Percentiles rank a stretch among this genome's conserved stretches.
Evolutionary conservation across 768 basidiomycete species (phyloP).

Genomic region (Hysterangium stoloniferum): DNA sequence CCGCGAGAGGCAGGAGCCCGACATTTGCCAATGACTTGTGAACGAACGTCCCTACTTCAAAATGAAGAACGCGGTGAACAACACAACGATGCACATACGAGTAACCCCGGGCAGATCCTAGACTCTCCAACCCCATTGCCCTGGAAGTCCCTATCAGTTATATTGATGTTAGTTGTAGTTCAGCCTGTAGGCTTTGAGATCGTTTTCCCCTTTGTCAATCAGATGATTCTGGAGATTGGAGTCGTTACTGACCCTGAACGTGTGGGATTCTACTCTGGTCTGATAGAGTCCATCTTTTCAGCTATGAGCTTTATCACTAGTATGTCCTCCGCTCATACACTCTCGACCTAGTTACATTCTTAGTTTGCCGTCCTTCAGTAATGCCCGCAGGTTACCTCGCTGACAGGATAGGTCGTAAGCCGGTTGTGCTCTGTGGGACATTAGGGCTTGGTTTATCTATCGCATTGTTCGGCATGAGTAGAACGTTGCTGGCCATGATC

Average conservation of each 20-base stretch:
- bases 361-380: background rate
- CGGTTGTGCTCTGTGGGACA: conserved; percentile 15
- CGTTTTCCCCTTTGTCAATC: conserved; percentile 2
- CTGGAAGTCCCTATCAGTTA: conserved; percentile 8
- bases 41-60: too few relatives aligned
- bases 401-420: conserved; percentile 12
- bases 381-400: background rate
- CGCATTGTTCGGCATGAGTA: conserved; percentile 16
- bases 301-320: background rate
- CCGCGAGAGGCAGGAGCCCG: too few relatives aligned
- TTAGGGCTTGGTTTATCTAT: conserved; percentile 12
- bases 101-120: too few relatives aligned
- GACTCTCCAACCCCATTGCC: conserved; percentile 12
- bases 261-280: conserved; percentile 16
- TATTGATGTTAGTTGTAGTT: conserved; percentile 5
- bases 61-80: too few relatives aligned
- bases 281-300: conserved; percentile 9
- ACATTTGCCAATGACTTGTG: too few relatives aligned
- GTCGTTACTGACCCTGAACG: conserved; percentile 15
- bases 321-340: background rate
- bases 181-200: conserved; percentile 13
- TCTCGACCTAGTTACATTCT: background rate
- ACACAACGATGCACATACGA: too few relatives aligned
- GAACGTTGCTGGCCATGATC: conserved; percentile 10
- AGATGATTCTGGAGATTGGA: conserved; percentile 15